Evolutionary conservation across 2,329 filamentous ascomycete species (phyloP), one percentile per base, ranked within the genome.

Genomic region (Monosporascus sp.): DNA sequence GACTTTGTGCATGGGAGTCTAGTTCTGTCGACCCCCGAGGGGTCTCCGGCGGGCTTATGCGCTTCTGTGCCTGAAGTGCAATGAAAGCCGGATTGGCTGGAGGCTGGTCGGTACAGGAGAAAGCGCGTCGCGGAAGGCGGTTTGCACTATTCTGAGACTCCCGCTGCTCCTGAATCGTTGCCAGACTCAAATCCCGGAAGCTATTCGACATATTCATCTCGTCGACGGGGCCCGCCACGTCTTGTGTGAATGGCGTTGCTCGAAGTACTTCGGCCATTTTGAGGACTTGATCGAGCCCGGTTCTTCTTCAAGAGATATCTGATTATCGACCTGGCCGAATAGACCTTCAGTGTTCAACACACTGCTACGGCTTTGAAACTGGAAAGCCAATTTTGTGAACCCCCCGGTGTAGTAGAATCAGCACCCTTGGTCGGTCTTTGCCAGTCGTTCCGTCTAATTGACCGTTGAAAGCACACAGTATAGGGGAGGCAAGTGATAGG

Each of bases 261-360:
- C 63, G 56, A 51, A 67, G 56, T 17, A 68, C 58, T 55, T 69
- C 66, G 54, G 66, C 66, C 67, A 69, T 69, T 49, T 48, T 55
- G 55, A 31, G 47, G 49, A 41, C 22, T n/a, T 31, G 14, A 17
- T 31, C 22, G 16, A 46, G 22, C 43, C 22, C 16, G 22, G 14
- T 19, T 19, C 43, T 11, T 6, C 22, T 19, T 3, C 3, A 14
- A 14, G 40, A 20, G 19, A 43, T 19, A 17, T 40, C 11, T 34
- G 31, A 34, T 14, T 34, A 34, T 5, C 31, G 31, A 34, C 31
- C 31, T 14, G 31, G 31, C 11, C 31, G 5, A 34, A 34, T 14
- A 34, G 5, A 5, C 31, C 31, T 34, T 5, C 11, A 9, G 38
- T 11, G 38, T 20, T 3, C 38, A 34, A 19, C 6, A 40, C 38